phyloP scores from a whole-genome alignment of 352 stramenopile genomes.

The Phytophthora cactorum region DNA sequence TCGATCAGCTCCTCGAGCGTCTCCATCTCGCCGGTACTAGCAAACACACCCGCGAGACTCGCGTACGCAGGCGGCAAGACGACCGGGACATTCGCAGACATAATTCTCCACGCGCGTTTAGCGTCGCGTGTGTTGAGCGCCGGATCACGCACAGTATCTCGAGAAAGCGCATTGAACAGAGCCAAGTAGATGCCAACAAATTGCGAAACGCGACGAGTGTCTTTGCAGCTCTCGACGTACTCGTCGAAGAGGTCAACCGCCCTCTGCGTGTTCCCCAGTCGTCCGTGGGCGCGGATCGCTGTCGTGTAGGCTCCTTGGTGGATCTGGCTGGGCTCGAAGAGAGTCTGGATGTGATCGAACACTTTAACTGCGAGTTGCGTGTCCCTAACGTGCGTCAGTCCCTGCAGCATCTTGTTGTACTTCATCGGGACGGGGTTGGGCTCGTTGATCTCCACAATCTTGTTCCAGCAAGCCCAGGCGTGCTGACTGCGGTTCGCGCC shows the following conservation, averaged over 20 bases:
- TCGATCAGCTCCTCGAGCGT: slow-evolving; percentile 69
- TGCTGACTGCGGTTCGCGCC: slow-evolving; percentile 68
- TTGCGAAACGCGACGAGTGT: slow-evolving; percentile 35
- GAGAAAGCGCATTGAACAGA: slow-evolving; percentile 84
- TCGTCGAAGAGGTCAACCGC: slow-evolving; percentile 77
- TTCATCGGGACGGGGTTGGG: slow-evolving; percentile 47
- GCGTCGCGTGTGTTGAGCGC: slow-evolving; percentile 71
- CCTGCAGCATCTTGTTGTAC: slow-evolving; percentile 70
- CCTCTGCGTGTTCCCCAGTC: slow-evolving; percentile 65
- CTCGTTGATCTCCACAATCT: slow-evolving; percentile 63
- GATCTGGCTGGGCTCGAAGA: slow-evolving; percentile 53
- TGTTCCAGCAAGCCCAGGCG: slow-evolving; percentile 73
- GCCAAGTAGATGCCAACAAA: slow-evolving; percentile 73
- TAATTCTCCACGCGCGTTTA: slow-evolving; percentile 79
- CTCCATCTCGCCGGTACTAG: slow-evolving; percentile 74
- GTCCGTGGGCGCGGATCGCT: slow-evolving; percentile 74
- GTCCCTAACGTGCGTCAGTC: slow-evolving; percentile 66
- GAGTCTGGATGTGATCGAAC: slow-evolving; percentile 64
- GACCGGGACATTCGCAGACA: slow-evolving; percentile 67
- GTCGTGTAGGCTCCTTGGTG: slow-evolving; percentile 63
- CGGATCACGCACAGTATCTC: slow-evolving; percentile 67
- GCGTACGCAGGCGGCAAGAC: slow-evolving; percentile 78
- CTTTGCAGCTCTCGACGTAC: slow-evolving; percentile 58
- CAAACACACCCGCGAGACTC: slow-evolving; percentile 84
- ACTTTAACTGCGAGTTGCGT: slow-evolving; percentile 64